Base-by-base conservation (phyloP, 2,329 filamentous ascomycete species). In the Phaeophleospora eucalypticola region DNA sequence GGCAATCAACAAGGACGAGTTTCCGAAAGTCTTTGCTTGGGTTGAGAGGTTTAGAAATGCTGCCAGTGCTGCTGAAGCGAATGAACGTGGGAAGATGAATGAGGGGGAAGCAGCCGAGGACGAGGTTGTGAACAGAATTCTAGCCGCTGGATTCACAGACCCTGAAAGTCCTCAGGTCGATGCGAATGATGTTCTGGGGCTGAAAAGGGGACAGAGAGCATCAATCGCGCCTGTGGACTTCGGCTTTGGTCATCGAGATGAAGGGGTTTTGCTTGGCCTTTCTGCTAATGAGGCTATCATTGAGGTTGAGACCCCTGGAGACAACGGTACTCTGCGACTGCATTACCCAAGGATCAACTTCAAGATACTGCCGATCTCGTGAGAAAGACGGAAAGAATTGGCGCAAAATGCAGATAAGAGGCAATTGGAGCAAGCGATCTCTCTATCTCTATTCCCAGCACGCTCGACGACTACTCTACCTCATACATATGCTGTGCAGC, bases 341-440 rank as follows among this genome's bases (percentile, higher is more conserved):
- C 53, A 56, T 37, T 53, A 48, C 29, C 53, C 51, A 6, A 40
- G 53, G 19, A 53, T 56, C 48, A 56, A 56, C 42, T 56, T 53
- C 44, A 53, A 56, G 46, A 45, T 53, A 10, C 17, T 47, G 32
- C 35, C 42, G 8, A 19, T 37, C 36, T 12, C 36, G 6, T 37
- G 36, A 29, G 24, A 29, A n/a, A n/a, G n/a, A n/a, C n/a, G n/a
- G n/a, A n/a, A n/a, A n/a, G n/a, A n/a, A n/a, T n/a, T n/a, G n/a
- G n/a, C n/a, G n/a, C n/a, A n/a, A n/a, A n/a, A n/a, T n/a, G n/a
- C n/a, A n/a, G n/a, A n/a, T n/a, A n/a, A n/a, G n/a, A n/a, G n/a
- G n/a, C n/a, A n/a, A n/a, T n/a, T n/a, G n/a, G n/a, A n/a, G n/a
- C n/a, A n/a, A n/a, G n/a, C n/a, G n/a, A n/a, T n/a, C n/a, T n/a